Conservation (phyloP, 2,329 filamentous ascomycete genomes). For the Exophiala dermatitidis region DNA sequence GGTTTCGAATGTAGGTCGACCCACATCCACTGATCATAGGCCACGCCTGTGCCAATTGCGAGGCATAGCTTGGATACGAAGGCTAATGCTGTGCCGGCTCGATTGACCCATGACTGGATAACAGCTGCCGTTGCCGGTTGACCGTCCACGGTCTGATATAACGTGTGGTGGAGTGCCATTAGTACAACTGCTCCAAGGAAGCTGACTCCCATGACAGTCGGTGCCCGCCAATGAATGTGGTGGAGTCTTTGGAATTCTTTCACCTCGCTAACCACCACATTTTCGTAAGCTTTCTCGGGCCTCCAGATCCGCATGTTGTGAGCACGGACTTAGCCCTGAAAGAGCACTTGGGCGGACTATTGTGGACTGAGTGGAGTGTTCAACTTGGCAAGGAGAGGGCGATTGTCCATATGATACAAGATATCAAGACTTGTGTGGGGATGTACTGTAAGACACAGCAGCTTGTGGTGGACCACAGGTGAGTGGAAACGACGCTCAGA, state of each 20-base stretch:
- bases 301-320: neutral
- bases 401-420: too few relatives aligned
- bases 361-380: too few relatives aligned
- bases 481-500: too few relatives aligned
- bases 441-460: too few relatives aligned
- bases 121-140: conserved; percentile 5
- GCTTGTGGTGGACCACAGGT: too few relatives aligned
- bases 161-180: conserved; percentile 9
- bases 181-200: conserved; percentile 5
- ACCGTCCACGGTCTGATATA: conserved; percentile 9
- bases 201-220: conserved; percentile 7
- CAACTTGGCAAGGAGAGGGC: too few relatives aligned
- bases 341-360: too few relatives aligned
- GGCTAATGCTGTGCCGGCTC: conserved; percentile 12
- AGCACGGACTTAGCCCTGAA: neutral
- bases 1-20: conserved; percentile 9
- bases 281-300: neutral
- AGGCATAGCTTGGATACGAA: conserved; percentile 11
- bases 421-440: too few relatives aligned
- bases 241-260: conserved; percentile 4
- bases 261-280: conserved; percentile 3
- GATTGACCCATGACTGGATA: conserved; percentile 13
- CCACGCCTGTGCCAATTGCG: conserved; percentile 8
- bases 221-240: conserved; percentile 13
- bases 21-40: conserved; percentile 17